Conservation (phyloP, 2,329 filamentous ascomycete species). For the Botryotinia convoluta region DNA sequence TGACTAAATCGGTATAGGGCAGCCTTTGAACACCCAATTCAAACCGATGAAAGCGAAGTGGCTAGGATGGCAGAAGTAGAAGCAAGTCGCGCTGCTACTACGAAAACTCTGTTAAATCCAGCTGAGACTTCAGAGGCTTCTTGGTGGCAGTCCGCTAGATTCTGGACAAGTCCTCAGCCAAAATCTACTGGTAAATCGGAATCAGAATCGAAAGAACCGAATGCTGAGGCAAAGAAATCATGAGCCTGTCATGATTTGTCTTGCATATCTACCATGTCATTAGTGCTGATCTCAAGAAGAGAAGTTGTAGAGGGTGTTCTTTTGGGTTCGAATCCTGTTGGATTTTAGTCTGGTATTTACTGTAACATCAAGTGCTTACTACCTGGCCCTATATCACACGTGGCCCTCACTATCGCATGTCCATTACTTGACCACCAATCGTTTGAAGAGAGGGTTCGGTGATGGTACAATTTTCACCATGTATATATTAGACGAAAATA, state of each 20-base stretch:
- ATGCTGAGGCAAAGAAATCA: neutral
- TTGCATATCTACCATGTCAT: neutral
- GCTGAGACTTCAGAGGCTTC: slow-evolving; percentile 26
- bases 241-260: neutral
- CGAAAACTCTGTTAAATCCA: slow-evolving; percentile 25
- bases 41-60: slow-evolving; percentile 20
- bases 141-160: slow-evolving; percentile 30
- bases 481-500: neutral
- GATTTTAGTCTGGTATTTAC: neutral
- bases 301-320: neutral
- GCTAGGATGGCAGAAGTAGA: slow-evolving; percentile 27
- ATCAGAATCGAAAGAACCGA: neutral
- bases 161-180: slow-evolving; percentile 23
- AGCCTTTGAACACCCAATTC: slow-evolving; percentile 20
- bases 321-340: neutral
- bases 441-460: neutral
- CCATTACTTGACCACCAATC: neutral
- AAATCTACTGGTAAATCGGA: neutral
- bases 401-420: neutral
- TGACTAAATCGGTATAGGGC: slow-evolving; percentile 26
- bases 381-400: neutral
- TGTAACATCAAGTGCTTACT: slow-evolving; percentile 4
- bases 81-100: slow-evolving; percentile 28
- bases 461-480: neutral
- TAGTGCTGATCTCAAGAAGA: neutral